Evolutionary conservation across 2,329 filamentous ascomycete genomes (phyloP), one percentile per base, ranked within the genome.

Genomic region (Fusarium setosum): DNA sequence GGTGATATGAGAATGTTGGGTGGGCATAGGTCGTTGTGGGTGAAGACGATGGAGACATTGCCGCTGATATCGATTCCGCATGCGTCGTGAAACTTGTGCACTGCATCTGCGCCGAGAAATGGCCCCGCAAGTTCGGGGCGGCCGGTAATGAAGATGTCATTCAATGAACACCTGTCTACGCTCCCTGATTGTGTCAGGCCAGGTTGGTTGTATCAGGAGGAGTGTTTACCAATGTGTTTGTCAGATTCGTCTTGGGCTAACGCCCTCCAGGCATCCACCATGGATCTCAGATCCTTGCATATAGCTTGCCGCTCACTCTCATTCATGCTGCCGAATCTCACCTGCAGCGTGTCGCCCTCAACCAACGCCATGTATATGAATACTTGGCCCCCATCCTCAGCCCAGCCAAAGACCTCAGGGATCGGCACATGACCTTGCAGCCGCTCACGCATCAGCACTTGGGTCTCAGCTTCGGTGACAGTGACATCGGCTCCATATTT

Each of bases 401-500:
- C 31, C 69, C 67, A 73, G 9, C 61, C 69, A 29, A 70, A 74
- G 79, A 89, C 79, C 41, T 73, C 70, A 6, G 71, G 68, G 8
- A 72, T 49, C 5, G 67, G 65, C 1, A 73, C 65, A 17, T 41
- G 59, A 40, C 58, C 74, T 53, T 65, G 23, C 15, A 77, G 50
- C n/a, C 60, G 55, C 53, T 75, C 61, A 38, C 61, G 56, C 50
- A 78, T 40, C 61, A 70, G 67, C 3, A 58, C 56, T 63, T 77
- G 74, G 17, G 74, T 72, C 45, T 72, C 38, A 18, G 70, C 71
- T 54, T 78, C 77, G 23, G 56, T 51, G 35, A 71, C 29, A n/a
- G 71, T 76, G 13, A 73, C 63, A 26, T 75, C 56, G 42, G 64
- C 67, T 52, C 77, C 74, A 52, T 77, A 79, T 56, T 79, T 80